These are phyloP conservation scores for Ceratobasidium sp. DNA, from an alignment of 1,284 basidiomycete species.

Conservation along the genomic window DNA sequence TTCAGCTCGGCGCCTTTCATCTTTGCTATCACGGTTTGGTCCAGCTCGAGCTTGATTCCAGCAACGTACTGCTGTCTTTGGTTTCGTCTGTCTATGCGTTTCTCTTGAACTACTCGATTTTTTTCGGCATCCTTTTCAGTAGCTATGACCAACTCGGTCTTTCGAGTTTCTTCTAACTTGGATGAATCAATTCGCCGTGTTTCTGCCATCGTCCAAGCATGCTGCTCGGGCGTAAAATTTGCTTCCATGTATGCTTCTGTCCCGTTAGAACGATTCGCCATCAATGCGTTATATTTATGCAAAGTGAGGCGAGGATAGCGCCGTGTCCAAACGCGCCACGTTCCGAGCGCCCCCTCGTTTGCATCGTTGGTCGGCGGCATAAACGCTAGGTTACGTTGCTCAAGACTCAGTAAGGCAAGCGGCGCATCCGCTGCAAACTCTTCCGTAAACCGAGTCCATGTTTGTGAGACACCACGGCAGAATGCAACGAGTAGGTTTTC, in stretches of 20 bases:
- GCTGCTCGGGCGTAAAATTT: slow-evolving; percentile 27
- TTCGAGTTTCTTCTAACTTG: slow-evolving; percentile 17
- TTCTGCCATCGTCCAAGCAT: slow-evolving; percentile 13
- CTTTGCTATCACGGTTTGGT: background rate
- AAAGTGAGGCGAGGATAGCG: slow-evolving; percentile 13
- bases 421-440: slow-evolving; percentile 50
- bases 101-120: background rate
- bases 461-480: slow-evolving; percentile 54
- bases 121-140: background rate
- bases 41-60: slow-evolving; percentile 8
- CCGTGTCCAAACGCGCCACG: slow-evolving; percentile 33
- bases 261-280: slow-evolving; percentile 17
- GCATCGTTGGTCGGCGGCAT: slow-evolving; percentile 59
- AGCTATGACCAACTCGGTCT: slow-evolving; percentile 4
- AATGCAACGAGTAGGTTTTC: slow-evolving; percentile 53
- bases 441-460: slow-evolving; percentile 54
- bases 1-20: slow-evolving; percentile 19
- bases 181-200: slow-evolving; percentile 21
- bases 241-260: slow-evolving; percentile 23
- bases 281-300: slow-evolving; percentile 32
- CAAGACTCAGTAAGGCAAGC: slow-evolving; percentile 45
- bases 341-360: slow-evolving; percentile 58
- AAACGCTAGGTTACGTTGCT: slow-evolving; percentile 54
- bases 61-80: slow-evolving; percentile 16
- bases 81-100: slow-evolving; percentile 12